Evolutionary conservation across 1,284 basidiomycete species (phyloP).

Genomic region (Amanita bisporigera): DNA sequence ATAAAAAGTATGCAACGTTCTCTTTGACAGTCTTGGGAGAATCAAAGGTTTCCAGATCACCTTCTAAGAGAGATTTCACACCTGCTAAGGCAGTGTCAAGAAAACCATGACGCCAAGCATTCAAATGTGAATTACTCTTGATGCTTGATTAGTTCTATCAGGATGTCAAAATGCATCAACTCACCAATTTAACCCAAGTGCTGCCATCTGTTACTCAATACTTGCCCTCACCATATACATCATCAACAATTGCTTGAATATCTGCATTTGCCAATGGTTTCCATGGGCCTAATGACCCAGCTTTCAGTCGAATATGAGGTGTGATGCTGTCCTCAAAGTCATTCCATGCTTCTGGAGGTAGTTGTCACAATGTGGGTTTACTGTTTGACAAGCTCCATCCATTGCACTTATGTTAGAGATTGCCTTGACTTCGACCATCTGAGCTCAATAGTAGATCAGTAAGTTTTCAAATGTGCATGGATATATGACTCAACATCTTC

Average conservation of each 20-base stretch:
- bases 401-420: no score
- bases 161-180: no score
- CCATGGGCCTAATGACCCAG: background rate
- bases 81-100: background rate
- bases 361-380: no score
- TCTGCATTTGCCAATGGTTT: background rate
- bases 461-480: no score
- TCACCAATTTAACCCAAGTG: background rate
- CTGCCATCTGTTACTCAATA: background rate
- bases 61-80: slow-evolving; percentile 2
- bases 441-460: no score
- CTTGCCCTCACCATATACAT: background rate
- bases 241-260: background rate
- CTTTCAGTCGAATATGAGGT: background rate
- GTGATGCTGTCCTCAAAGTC: background rate
- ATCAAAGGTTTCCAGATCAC: background rate
- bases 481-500: no score
- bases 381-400: no score
- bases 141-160: background rate
- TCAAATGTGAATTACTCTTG: background rate
- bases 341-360: no score
- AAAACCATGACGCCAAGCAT: slow-evolving; percentile 11
- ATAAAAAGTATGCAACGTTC: background rate
- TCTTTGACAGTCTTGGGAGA: background rate
- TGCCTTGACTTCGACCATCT: no score